phyloP scores from a whole-genome alignment of 371 early-diverging fungal genomes.

The Syncephalastrum racemosum region DNA sequence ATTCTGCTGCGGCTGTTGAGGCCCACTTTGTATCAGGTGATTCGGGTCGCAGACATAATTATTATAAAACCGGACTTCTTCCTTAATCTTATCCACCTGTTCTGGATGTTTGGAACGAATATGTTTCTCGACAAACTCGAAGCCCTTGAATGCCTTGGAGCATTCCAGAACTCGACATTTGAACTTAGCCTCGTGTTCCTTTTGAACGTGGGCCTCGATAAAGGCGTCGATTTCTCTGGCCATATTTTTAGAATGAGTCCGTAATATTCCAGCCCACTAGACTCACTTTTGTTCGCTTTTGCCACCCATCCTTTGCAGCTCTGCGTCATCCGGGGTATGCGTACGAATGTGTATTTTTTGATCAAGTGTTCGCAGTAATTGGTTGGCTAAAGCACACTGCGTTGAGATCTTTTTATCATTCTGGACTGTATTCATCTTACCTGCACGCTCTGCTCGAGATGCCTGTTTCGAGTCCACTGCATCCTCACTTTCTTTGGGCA shows the following conservation, averaged over 20 bases:
- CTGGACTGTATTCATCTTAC: conserved; percentile 6
- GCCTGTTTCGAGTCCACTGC: conserved; percentile 27
- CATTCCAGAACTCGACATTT: conserved; percentile 81
- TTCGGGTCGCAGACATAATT: conserved; percentile 85
- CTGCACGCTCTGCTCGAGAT: conserved; percentile 25
- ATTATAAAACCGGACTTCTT: conserved; percentile 79
- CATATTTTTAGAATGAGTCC: not conserved
- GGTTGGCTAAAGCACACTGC: conserved; percentile 27
- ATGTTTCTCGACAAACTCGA: conserved; percentile 93
- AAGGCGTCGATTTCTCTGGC: conserved; percentile 50
- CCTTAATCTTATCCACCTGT: conserved; percentile 55
- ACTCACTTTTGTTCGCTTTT: conserved; percentile 67
- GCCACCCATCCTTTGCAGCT: conserved; percentile 76
- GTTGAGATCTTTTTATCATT: too few relatives aligned
- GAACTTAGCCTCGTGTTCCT: conserved; percentile 82
- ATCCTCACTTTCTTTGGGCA: conserved; percentile 16
- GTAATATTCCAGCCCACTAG: not conserved
- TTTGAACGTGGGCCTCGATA: conserved; percentile 56
- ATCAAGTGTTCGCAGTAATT: conserved; percentile 66
- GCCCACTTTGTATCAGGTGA: conserved; percentile 51
- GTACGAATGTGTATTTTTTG: conserved; percentile 62
- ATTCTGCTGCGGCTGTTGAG: not conserved
- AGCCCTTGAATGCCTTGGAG: conserved; percentile 92
- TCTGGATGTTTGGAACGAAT: conserved; percentile 85
- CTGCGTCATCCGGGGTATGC: conserved; percentile 62